A percentile compares a stretch with the other conserved stretches of the same genome.
phyloP scores from a whole-genome alignment of 1,284 basidiomycete genomes.

The Ceratobasidium sp. region DNA sequence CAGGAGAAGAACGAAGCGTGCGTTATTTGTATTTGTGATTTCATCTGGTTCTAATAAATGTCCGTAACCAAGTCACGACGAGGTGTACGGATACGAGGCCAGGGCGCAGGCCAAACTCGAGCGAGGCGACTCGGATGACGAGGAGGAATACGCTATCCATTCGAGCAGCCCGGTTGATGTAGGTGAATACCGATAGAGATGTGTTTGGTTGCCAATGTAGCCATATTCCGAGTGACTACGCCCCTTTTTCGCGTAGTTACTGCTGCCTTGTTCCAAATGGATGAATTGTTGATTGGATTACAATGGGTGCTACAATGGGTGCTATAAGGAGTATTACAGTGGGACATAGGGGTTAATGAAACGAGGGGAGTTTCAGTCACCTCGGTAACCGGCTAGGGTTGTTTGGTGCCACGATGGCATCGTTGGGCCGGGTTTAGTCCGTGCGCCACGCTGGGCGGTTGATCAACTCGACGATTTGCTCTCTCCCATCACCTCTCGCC shows the following conservation, averaged over 20 bases:
- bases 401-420: conserved; percentile 3
- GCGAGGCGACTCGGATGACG: not conserved
- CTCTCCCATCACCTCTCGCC: not conserved
- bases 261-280: not conserved
- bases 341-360: not conserved
- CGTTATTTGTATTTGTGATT: conserved; percentile 1
- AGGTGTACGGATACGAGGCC: conserved; percentile 9
- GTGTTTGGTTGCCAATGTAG: not conserved
- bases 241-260: conserved; percentile 8
- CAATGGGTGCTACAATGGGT: not conserved
- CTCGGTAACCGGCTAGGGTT: conserved; percentile 2
- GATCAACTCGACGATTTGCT: not conserved
- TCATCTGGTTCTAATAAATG: too few relatives aligned
- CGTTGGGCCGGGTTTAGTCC: conserved; percentile 10
- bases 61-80: too few relatives aligned
- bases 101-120: not conserved
- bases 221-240: not conserved
- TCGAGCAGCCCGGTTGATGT: not conserved
- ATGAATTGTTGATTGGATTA: not conserved
- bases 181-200: not conserved
- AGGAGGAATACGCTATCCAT: not conserved
- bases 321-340: too few relatives aligned
- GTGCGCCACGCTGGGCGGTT: not conserved
- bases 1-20: conserved; percentile 2
- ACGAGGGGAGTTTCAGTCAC: not conserved